phyloP scores from a whole-genome alignment of 768 basidiomycete species.

The Trametes punicea region DNA sequence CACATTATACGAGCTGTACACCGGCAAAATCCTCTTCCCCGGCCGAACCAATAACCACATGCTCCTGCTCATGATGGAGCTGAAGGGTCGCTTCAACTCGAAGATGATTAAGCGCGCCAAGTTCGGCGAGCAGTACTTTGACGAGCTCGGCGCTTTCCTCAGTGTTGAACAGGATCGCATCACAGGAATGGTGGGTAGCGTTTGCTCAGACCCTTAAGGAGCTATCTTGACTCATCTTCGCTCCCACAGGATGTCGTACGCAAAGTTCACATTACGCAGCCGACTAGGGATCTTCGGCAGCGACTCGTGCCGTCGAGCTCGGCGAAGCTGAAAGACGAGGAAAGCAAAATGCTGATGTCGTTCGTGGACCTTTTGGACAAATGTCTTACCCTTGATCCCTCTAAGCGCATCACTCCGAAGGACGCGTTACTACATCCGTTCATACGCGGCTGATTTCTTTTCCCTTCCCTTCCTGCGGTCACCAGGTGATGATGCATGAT shows the following conservation, averaged over 20 bases:
- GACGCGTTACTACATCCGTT: conserved; percentile 89
- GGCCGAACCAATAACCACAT: conserved; percentile 98
- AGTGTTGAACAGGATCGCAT: conserved; percentile 82
- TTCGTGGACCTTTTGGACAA: conserved; percentile 93
- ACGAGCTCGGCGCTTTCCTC: conserved; percentile 85
- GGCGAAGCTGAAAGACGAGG: conserved; percentile 84
- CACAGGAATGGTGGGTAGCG: conserved; percentile 69
- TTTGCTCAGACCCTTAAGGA: not conserved
- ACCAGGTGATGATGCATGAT: not conserved
- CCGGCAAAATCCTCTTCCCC: conserved; percentile 96
- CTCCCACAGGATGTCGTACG: conserved; percentile 68
- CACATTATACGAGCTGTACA: conserved; percentile 94
- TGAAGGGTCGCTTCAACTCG: conserved; percentile 89
- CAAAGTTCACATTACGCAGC: conserved; percentile 81
- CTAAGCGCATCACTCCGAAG: conserved; percentile 81
- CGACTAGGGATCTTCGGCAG: conserved; percentile 74
- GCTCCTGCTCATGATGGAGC: conserved; percentile 96
- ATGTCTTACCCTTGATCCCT: conserved; percentile 84
- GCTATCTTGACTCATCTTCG: not conserved
- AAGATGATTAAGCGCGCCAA: conserved; percentile 94
- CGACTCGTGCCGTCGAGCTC: conserved; percentile 78
- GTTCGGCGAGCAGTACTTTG: conserved; percentile 91
- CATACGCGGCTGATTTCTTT: conserved; percentile 50
- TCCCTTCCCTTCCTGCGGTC: not conserved
- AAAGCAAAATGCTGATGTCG: conserved; percentile 69